These are phyloP conservation scores for Kurtzmaniella natalensis DNA, from an alignment of 1,139 yeast species.

Conservation along the genomic window DNA sequence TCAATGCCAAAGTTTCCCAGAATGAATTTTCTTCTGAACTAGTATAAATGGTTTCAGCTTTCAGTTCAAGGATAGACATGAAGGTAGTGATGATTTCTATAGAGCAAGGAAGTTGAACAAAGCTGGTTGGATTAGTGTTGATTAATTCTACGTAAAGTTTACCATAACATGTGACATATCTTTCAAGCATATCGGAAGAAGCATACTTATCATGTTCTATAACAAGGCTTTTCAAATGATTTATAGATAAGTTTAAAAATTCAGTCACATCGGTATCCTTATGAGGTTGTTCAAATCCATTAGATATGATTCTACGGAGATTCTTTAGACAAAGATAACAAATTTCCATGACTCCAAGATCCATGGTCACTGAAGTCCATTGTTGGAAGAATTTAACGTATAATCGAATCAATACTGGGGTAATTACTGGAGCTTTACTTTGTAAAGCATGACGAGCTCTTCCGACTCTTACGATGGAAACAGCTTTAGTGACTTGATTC, in stretches of 20 bases:
- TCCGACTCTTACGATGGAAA: conserved; percentile 78
- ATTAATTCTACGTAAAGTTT: conserved; percentile 63
- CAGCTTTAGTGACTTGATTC: conserved; percentile 71
- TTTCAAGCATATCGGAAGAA: conserved; percentile 56
- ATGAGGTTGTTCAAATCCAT: conserved; percentile 71
- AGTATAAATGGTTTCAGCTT: conserved; percentile 57
- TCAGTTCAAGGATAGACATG: conserved; percentile 54
- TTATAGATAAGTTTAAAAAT: conserved; percentile 53
- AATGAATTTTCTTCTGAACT: conserved; percentile 51
- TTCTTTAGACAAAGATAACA: conserved; percentile 77
- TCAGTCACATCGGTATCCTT: conserved; percentile 54
- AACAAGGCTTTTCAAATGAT: conserved; percentile 58
- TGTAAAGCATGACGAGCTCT: conserved; percentile 77
- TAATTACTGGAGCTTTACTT: conserved; percentile 58
- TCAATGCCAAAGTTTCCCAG: conserved; percentile 75
- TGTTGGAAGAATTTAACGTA: conserved; percentile 56
- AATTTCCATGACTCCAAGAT: conserved; percentile 54
- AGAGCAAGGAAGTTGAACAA: conserved; percentile 64
- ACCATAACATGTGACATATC: conserved; percentile 70
- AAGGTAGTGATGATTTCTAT: conserved; percentile 55
- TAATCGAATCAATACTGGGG: conserved; percentile 54
- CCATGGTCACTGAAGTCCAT: conserved; percentile 48
- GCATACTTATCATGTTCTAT: conserved; percentile 49
- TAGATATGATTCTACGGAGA: conserved; percentile 67
- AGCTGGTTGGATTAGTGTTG: conserved; percentile 61